Percentiles rank a stretch among this genome's conserved stretches.
Evolutionary conservation across 2,329 filamentous ascomycete species (phyloP).

Genomic region (Phaeoacremonium minimum): DNA sequence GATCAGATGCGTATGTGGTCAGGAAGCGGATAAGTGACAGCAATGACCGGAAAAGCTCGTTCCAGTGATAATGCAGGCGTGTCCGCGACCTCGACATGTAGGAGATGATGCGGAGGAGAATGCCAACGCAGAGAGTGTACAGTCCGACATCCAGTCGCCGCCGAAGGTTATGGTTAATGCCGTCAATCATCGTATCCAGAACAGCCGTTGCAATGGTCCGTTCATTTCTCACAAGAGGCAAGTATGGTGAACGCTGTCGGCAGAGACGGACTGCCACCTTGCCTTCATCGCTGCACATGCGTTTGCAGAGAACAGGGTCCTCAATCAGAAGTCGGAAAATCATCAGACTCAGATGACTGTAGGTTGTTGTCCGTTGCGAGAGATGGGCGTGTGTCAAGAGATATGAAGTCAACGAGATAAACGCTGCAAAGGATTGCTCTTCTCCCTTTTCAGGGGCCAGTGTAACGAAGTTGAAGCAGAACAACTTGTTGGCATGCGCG

Average conservation of each 20-base stretch:
- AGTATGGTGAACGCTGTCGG: constrained; percentile 80
- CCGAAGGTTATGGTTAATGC: constrained; percentile 89
- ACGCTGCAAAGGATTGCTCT: constrained; percentile 73
- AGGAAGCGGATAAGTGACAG: constrained; percentile 87
- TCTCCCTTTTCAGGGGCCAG: constrained; percentile 57
- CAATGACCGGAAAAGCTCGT: constrained; percentile 86
- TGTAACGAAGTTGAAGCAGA: constrained; percentile 79
- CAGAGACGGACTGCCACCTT: constrained; percentile 76
- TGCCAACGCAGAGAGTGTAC: constrained; percentile 76
- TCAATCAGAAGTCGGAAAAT: constrained; percentile 83
- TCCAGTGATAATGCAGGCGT: constrained; percentile 87
- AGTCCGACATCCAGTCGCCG: constrained; percentile 79
- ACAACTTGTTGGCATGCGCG: constrained; percentile 88
- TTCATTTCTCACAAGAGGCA: constrained; percentile 70
- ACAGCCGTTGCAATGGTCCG: constrained; percentile 72
- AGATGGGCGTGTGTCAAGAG: constrained; percentile 90
- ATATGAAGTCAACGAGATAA: constrained; percentile 87
- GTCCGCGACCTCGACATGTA: constrained; percentile 79
- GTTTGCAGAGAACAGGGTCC: constrained; percentile 76
- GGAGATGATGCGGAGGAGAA: constrained; percentile 77
- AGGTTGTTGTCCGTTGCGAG: constrained; percentile 71
- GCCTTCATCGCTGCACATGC: constrained; percentile 75
- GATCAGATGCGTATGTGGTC: constrained; percentile 76
- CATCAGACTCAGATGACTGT: constrained; percentile 81
- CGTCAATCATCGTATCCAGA: constrained; percentile 84